Percentiles rank a stretch among this genome's conserved stretches.
phyloP scores from a whole-genome alignment of 1,284 basidiomycete genomes.

The Heterobasidion irregulare region DNA sequence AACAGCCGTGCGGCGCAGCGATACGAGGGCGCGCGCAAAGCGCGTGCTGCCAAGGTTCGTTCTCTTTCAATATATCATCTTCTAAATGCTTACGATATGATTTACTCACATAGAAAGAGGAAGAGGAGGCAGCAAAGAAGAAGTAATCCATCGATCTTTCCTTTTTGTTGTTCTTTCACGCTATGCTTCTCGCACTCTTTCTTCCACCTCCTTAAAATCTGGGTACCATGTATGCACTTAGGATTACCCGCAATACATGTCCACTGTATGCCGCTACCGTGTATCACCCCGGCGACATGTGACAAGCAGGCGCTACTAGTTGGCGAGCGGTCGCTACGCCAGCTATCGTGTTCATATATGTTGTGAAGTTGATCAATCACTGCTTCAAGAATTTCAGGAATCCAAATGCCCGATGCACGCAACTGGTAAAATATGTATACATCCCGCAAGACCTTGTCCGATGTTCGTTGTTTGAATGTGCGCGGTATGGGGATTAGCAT shows the following conservation, averaged over 20 bases:
- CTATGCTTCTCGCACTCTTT: slow-evolving; percentile 20
- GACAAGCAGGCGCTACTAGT: too few relatives aligned
- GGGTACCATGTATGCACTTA: slow-evolving; percentile 17
- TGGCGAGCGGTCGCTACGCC: too few relatives aligned
- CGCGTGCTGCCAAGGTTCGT: slow-evolving; percentile 71
- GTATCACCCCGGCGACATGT: neutral
- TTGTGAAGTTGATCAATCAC: too few relatives aligned
- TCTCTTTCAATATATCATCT: slow-evolving; percentile 1
- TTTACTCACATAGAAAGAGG: slow-evolving; percentile 58
- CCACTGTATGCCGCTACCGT: slow-evolving; percentile 16
- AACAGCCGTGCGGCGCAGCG: slow-evolving; percentile 78
- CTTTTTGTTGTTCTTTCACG: slow-evolving; percentile 15
- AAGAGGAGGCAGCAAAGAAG: slow-evolving; percentile 90
- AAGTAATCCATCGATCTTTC: slow-evolving; percentile 49
- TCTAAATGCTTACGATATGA: slow-evolving; percentile 5
- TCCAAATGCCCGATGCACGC: too few relatives aligned
- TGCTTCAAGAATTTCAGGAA: too few relatives aligned
- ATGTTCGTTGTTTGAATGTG: too few relatives aligned
- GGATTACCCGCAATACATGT: slow-evolving; percentile 26
- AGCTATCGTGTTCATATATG: too few relatives aligned
- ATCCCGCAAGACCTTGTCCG: too few relatives aligned
- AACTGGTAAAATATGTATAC: too few relatives aligned
- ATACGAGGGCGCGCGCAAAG: slow-evolving; percentile 83
- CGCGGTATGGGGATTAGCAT: too few relatives aligned
- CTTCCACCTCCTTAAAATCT: slow-evolving; percentile 29